phyloP scores from a whole-genome alignment of 345 rosid species.

The Rhodomyrtus tomentosa region DNA sequence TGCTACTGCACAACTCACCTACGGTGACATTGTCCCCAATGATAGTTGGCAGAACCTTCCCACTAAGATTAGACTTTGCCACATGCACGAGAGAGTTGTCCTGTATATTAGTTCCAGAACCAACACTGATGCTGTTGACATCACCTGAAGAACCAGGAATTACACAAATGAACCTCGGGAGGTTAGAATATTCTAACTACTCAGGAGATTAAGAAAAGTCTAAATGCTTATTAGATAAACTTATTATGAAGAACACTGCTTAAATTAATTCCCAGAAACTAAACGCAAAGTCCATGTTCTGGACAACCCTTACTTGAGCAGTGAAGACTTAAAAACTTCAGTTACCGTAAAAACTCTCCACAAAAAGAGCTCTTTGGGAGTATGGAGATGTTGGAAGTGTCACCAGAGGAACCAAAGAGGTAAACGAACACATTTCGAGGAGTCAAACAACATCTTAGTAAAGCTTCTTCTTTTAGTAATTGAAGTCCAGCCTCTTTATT shows the following conservation, averaged over 20 bases:
- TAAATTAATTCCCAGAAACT: neutral
- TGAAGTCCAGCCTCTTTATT: neutral
- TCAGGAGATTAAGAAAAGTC: neutral
- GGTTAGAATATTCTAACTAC: neutral
- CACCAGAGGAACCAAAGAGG: neutral
- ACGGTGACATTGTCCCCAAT: constrained; percentile 95
- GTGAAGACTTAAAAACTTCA: neutral
- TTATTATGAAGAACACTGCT: neutral
- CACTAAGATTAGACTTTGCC: constrained; percentile 87
- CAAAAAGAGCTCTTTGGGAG: neutral
- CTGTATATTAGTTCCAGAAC: constrained; percentile 92
- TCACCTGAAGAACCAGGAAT: constrained; percentile 40
- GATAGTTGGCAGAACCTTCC: constrained; percentile 73
- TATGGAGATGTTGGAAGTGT: neutral
- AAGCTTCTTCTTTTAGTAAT: neutral
- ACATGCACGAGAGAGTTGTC: constrained; percentile 97
- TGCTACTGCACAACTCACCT: constrained; percentile 33
- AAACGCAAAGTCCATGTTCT: neutral
- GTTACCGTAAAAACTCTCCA: neutral
- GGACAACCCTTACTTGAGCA: neutral
- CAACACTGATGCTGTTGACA: constrained; percentile 68
- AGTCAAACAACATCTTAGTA: neutral
- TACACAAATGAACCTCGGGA: neutral
- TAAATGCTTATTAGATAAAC: neutral
- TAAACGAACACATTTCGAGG: neutral